These are phyloP conservation scores for Talaromyces stipitatus DNA, from an alignment of 495 filamentous ascomycete species.

Conservation along the genomic window DNA sequence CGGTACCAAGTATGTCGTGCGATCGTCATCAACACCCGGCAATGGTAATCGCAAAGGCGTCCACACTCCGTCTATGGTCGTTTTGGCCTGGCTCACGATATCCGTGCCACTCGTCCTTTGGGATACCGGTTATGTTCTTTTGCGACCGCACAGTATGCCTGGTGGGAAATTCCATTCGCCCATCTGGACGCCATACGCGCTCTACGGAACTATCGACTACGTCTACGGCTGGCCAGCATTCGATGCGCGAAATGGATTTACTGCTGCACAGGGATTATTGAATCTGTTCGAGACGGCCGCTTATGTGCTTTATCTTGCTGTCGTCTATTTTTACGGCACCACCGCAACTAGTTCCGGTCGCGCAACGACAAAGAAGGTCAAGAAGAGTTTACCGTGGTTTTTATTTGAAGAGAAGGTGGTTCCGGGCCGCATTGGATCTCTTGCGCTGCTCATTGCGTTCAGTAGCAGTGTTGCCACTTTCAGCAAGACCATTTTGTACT, in stretches of 20 bases:
- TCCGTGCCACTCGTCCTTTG: constrained; percentile 79
- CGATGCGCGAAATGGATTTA: constrained; percentile 67
- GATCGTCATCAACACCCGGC: constrained; percentile 19
- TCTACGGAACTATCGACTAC: constrained; percentile 76
- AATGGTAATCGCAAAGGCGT: constrained; percentile 40
- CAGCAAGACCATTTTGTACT: constrained; percentile 82
- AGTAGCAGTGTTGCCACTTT: constrained; percentile 70
- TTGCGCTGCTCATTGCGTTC: constrained; percentile 62
- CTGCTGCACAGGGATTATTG: constrained; percentile 63
- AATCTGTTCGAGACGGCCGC: constrained; percentile 67
- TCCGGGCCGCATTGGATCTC: constrained; percentile 49
- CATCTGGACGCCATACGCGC: constrained; percentile 70
- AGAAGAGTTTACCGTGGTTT: constrained; percentile 31
- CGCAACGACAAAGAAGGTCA: constrained; percentile 21
- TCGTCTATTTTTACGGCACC: constrained; percentile 42
- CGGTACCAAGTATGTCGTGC: constrained; percentile 10
- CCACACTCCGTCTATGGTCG: constrained; percentile 58
- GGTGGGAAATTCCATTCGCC: constrained; percentile 68
- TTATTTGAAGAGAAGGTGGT: constrained; percentile 45
- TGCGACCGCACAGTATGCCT: constrained; percentile 79
- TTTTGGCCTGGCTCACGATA: constrained; percentile 66
- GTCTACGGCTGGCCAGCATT: constrained; percentile 79
- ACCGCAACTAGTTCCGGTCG: constrained; percentile 20
- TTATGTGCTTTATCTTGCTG: constrained; percentile 62
- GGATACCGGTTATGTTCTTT: constrained; percentile 75